Evolutionary conservation across 23 red algal genomes (phyloP), one percentile per base, ranked within the genome.

Genomic region (Gracilaria domingensis): DNA sequence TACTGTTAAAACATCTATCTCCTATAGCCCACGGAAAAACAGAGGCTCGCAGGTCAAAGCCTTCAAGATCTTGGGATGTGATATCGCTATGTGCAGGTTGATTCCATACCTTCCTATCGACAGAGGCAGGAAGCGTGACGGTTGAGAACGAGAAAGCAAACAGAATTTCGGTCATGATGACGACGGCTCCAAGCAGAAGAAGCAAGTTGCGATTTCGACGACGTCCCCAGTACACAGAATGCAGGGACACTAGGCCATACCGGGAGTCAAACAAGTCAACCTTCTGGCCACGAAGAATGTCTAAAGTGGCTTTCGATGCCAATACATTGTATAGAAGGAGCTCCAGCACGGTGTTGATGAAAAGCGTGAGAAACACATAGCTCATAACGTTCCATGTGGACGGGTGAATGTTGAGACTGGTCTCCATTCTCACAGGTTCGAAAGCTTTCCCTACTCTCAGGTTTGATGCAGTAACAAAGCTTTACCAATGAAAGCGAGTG

Each of bases 91-190:
- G 62, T 1, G 26, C 6, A 29, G 62, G 62, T 35, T 67, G 62
- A 32, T 35, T 67, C 62, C 62, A 67, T 14, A 67, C 62, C 1
- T 30, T 29, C 24, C 33, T 35, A 8, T 29, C 33, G 1, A 33
- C 20, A 13, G 62, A 67, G 26, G 8, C 33, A 14, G 62, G 28
- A 29, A 67, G 28, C 17, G 33, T 33, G 28, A 33, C 33, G 62
- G 28, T 67, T 33, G 62, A 67, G 62, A 67, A 67, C 62, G 62
- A 67, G 20, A 67, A 67, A 12, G 26, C 62, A 67, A 67, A 67
- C 28, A 67, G 24, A 8, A 67, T 29, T 35, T 67, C 62, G 24
- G 33, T 67, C 4, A 36, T 13, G 5, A 67, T 33, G 62, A 67
- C 62, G 62, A 67, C 26, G 4, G 62, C 33, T 4, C 24, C 62